These are phyloP conservation scores for Melanogaster broomeanus DNA, from an alignment of 768 basidiomycete genomes.

Conservation along the genomic window DNA sequence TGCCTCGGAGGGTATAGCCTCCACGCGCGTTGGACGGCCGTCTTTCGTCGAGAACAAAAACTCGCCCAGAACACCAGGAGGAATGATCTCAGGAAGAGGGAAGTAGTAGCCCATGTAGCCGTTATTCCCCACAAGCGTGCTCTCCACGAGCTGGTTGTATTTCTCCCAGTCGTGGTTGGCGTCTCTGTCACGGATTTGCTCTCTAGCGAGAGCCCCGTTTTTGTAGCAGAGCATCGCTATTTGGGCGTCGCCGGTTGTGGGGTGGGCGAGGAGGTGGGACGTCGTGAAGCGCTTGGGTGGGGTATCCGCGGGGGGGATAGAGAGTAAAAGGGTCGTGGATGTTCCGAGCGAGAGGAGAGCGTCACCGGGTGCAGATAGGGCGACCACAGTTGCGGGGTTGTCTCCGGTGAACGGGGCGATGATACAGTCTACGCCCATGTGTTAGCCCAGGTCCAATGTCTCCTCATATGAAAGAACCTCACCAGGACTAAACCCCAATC, in stretches of 20 bases:
- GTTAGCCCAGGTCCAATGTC: not conserved
- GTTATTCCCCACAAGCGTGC: conserved; percentile 54
- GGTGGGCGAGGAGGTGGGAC: conserved; percentile 75
- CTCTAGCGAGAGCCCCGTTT: conserved; percentile 81
- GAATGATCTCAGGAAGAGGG: conserved; percentile 37
- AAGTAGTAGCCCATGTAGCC: conserved; percentile 45
- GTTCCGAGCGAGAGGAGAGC: conserved; percentile 87
- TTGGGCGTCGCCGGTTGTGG: conserved; percentile 59
- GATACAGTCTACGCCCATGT: conserved; percentile 58
- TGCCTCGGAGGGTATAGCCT: conserved; percentile 41
- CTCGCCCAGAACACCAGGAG: conserved; percentile 67
- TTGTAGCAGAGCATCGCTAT: conserved; percentile 95
- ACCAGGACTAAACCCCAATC: conserved; percentile 77
- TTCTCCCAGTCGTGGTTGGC: conserved; percentile 60
- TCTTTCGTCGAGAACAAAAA: conserved; percentile 53
- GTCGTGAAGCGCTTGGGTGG: conserved; percentile 72
- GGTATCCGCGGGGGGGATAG: conserved; percentile 62
- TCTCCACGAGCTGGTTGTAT: conserved; percentile 68
- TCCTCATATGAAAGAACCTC: conserved; percentile 6
- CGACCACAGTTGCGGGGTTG: conserved; percentile 83
- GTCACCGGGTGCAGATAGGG: conserved; percentile 73
- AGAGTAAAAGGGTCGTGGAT: conserved; percentile 83
- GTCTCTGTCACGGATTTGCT: conserved; percentile 70
- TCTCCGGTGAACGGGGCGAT: conserved; percentile 89
- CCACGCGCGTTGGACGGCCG: conserved; percentile 27